Evolutionary conservation across 2,329 filamentous ascomycete genomes (phyloP), one percentile per base, ranked within the genome.

Genomic region (Fusarium lyarnte): DNA sequence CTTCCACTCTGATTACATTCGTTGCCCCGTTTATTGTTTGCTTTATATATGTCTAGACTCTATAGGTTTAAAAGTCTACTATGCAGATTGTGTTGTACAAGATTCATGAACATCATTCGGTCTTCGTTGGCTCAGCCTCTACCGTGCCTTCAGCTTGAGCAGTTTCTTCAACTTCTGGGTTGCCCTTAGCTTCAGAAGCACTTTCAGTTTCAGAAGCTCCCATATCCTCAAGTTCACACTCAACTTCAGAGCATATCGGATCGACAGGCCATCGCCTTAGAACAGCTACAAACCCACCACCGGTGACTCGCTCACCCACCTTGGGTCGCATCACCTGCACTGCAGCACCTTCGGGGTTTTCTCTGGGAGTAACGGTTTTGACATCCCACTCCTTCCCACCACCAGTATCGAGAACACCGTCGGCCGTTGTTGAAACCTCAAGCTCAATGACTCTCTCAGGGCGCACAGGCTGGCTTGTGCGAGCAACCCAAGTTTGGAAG

Each of bases 361-460:
- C 76, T 69, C 72, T 81, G 8, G 80, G 78, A 51, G 77, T 69
- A 5, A 85, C 86, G 53, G 84, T 83, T 73, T 88, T 85, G 23
- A 93, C 85, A 78, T 92, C 90, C 91, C 91, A 93, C 70, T 88
- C 85, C 69, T 88, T 84, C 4, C 90, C 89, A 10, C 86, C 86
- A 13, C 81, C 82, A 8, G 82, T 78, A 38, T 84, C 86, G n/a
- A 84, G 82, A 7, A 85, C 84, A 58, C 81, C 84, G 45, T 83
- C 82, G 1, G 77, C 77, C 10, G 77, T 79, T 2, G 82, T 84
- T 7, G 81, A 79, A 13, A 80, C 77, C 11, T 85, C 84, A 70
- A 92, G 81, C 79, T 93, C 91, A 21, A 92, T 76, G 1, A 90
- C 88, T 47, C 84, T 86, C 42, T 92, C 90, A 13, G 90, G 80